Evolutionary conservation across 306 rosid species (phyloP), one percentile per base, ranked within the genome.

Genomic region (Calophaca sinica): DNA sequence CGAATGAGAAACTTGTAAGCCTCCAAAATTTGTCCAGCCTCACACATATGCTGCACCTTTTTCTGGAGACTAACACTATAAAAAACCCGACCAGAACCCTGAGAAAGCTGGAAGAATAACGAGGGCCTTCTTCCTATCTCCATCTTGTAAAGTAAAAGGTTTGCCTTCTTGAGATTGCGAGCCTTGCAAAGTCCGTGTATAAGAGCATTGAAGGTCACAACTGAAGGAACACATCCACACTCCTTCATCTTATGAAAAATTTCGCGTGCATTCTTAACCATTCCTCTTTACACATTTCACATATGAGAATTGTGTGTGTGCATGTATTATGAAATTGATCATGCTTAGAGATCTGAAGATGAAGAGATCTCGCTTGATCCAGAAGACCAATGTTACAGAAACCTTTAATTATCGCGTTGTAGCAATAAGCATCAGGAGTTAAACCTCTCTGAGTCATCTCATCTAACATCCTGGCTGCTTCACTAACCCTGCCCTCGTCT

Each of bases 161-260:
- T 76, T 39, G 94, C 98, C 70, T 88, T 91, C 79, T 87, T 75
- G 14, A 86, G 82, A 77, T 76, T 28, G 5, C 85, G 79, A 52
- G 89, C 84, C 79, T 84, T 94, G 84, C 96, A 89, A 38, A 94
- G 88, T 84, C 91, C 96, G 82, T 88, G 72, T 70, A 94, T 89
- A 61, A 94, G 90, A 67, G 88, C 80, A 82, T 89, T 94, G 86
- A 94, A 91, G 78, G 97, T 89, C 53, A 79, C 87, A 42, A 82
- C 84, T 26, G 94, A 83, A 67, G 98, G 96, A 6, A 77, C 7
- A 77, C 93, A 88, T 53, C 96, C 92, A 62, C 81, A 84, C 79
- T 84, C 80, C 83, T 94, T 96, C 94, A 94, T 89, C 71, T 77
- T 80, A 69, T 84, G 62, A 71, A 91, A 94, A 69, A 91, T 62